These are phyloP conservation scores for Solanum peruvianum DNA, from an alignment of 257 asterid genomes.

Conservation along the genomic window DNA sequence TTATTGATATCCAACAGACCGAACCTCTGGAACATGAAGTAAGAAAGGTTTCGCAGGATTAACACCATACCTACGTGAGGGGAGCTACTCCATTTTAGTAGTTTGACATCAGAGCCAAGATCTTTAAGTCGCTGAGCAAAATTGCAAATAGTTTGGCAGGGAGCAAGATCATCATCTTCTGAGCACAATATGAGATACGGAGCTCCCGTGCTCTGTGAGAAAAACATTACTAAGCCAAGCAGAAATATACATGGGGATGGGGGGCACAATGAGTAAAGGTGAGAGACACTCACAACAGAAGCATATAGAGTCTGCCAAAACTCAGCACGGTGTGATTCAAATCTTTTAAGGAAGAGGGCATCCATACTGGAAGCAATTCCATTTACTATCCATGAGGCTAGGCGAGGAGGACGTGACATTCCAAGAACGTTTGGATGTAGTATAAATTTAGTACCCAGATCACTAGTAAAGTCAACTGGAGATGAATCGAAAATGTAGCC, in stretches of 20 bases:
- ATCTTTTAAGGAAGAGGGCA: conserved; percentile 60
- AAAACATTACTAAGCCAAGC: not conserved
- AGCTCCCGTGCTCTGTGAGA: conserved; percentile 61
- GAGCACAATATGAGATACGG: conserved; percentile 91
- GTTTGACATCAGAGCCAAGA: conserved; percentile 68
- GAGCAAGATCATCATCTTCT: conserved; percentile 93
- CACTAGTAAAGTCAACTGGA: conserved; percentile 89
- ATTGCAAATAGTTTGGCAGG: conserved; percentile 48
- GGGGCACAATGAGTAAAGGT: not conserved
- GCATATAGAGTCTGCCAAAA: conserved; percentile 94
- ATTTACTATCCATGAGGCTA: conserved; percentile 61
- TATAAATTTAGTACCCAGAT: conserved; percentile 55
- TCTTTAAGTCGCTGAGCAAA: conserved; percentile 61
- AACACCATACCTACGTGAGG: conserved; percentile 73
- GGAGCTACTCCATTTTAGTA: conserved; percentile 76
- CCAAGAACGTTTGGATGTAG: conserved; percentile 70
- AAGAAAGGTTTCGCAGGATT: not conserved
- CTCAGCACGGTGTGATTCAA: conserved; percentile 84
- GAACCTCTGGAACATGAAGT: not conserved
- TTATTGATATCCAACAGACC: not conserved
- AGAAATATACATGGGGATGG: not conserved
- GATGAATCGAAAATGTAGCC: conserved; percentile 84
- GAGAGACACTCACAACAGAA: conserved; percentile 49
- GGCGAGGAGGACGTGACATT: conserved; percentile 57
- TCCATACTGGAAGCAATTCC: conserved; percentile 73